phyloP scores from a whole-genome alignment of 352 stramenopile genomes.

The Elongisporangium senticosum region DNA sequence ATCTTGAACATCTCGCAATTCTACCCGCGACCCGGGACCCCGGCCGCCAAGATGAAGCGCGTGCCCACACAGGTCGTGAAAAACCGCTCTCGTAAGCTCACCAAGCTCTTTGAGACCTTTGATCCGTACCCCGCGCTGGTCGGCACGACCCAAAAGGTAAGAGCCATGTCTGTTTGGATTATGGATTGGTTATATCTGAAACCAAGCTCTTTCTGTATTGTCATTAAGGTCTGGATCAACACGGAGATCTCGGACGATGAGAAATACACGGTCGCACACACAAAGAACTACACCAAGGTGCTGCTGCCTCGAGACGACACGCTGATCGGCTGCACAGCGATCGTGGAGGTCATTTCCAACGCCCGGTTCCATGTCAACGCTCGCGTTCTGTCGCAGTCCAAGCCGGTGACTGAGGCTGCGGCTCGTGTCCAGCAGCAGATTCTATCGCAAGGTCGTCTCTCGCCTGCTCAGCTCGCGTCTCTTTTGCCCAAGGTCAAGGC shows the following conservation, averaged over 20 bases:
- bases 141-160: constrained; percentile 39
- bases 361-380: constrained; percentile 77
- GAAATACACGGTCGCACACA: constrained; percentile 81
- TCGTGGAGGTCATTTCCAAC: constrained; percentile 44
- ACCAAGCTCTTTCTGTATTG: neutral
- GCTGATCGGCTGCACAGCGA: constrained; percentile 67
- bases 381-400: constrained; percentile 45
- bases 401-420: constrained; percentile 46
- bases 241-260: constrained; percentile 80
- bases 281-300: constrained; percentile 92
- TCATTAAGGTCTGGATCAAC: constrained; percentile 62
- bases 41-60: constrained; percentile 87
- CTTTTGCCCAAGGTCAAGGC: constrained; percentile 21
- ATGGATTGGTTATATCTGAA: constrained; percentile 7
- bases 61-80: constrained; percentile 87
- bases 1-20: constrained; percentile 94
- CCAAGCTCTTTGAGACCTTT: constrained; percentile 82
- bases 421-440: constrained; percentile 50
- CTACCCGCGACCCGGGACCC: constrained; percentile 88
- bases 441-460: constrained; percentile 26
- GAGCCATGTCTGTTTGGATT: neutral
- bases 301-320: constrained; percentile 67
- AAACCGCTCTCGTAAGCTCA: constrained; percentile 78
- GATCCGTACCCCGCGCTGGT: constrained; percentile 73
- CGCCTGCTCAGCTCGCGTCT: constrained; percentile 21